phyloP scores from a whole-genome alignment of 305 asterid genomes.

The Solanum chacoense region DNA sequence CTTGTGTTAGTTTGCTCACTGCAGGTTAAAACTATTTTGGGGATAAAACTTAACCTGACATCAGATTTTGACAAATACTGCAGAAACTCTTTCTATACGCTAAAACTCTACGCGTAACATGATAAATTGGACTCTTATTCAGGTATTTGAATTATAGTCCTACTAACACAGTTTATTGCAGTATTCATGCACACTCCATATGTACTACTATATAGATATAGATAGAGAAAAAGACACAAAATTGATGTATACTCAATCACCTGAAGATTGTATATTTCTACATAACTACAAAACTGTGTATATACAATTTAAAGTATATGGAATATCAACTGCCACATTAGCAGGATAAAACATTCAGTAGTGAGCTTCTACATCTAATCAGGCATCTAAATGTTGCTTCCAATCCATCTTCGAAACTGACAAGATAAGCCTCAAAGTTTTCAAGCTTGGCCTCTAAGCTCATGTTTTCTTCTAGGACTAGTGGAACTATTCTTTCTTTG shows the following conservation, averaged over 20 bases:
- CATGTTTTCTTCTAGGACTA: not conserved
- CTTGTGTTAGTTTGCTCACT: not conserved
- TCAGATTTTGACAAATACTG: not conserved
- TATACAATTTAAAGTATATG: not conserved
- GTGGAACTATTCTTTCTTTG: conserved; percentile 4
- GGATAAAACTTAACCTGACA: not conserved
- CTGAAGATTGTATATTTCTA: not conserved
- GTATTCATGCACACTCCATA: not conserved
- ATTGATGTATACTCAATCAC: not conserved
- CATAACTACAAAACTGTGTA: not conserved
- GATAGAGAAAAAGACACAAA: not conserved
- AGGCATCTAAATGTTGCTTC: conserved; percentile 3
- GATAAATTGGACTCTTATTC: not conserved
- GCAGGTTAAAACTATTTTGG: not conserved
- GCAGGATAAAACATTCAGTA: conserved; percentile 3
- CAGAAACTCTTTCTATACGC: not conserved
- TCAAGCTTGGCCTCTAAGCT: not conserved
- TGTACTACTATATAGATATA: not conserved
- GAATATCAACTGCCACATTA: not conserved
- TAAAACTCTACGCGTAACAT: not conserved
- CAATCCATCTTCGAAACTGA: not conserved
- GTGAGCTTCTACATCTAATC: not conserved
- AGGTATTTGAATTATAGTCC: not conserved
- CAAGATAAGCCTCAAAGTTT: not conserved
- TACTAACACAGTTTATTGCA: not conserved